Percentiles rank a stretch among this genome's conserved stretches.
These are phyloP conservation scores for Scleromitrula shiraiana DNA, from an alignment of 2,329 filamentous ascomycete genomes.

Conservation along the genomic window DNA sequence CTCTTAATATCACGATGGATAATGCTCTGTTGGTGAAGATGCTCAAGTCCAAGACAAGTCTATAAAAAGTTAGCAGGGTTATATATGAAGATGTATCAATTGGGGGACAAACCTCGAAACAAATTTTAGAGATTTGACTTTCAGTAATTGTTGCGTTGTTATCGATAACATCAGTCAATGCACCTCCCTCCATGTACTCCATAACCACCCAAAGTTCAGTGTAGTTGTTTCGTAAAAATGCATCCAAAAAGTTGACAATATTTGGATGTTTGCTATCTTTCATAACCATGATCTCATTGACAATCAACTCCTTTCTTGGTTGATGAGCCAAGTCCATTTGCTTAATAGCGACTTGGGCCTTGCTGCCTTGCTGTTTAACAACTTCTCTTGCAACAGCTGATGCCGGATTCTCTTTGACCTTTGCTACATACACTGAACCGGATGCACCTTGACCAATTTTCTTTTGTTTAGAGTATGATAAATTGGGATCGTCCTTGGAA, in stretches of 20 bases:
- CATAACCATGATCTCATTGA: conserved; percentile 99
- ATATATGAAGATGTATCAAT: background rate
- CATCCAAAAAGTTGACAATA: conserved; percentile 98
- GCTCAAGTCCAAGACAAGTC: conserved; percentile 92
- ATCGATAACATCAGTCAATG: conserved; percentile 96
- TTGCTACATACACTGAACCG: conserved; percentile 94
- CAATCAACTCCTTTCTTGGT: conserved; percentile 94
- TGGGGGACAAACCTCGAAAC: conserved; percentile 66
- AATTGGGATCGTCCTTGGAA: conserved; percentile 86
- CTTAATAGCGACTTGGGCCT: conserved; percentile 94
- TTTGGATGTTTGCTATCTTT: conserved; percentile 97
- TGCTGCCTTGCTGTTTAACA: conserved; percentile 68
- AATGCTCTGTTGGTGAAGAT: conserved; percentile 89
- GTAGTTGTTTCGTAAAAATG: conserved; percentile 90
- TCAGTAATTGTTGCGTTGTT: conserved; percentile 92
- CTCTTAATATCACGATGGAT: conserved; percentile 99
- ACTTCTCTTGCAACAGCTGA: conserved; percentile 73
- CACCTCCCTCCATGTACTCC: conserved; percentile 99
- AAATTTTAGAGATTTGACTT: conserved; percentile 96
- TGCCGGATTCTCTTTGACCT: conserved; percentile 81
- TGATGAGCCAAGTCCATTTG: conserved; percentile 99
- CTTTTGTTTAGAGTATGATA: conserved; percentile 98
- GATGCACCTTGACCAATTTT: conserved; percentile 99
- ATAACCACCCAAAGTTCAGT: conserved; percentile 98
- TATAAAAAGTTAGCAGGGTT: conserved; percentile 33